Conservation (phyloP, 2,329 filamentous ascomycete species). For the Diplodia intermedia region DNA sequence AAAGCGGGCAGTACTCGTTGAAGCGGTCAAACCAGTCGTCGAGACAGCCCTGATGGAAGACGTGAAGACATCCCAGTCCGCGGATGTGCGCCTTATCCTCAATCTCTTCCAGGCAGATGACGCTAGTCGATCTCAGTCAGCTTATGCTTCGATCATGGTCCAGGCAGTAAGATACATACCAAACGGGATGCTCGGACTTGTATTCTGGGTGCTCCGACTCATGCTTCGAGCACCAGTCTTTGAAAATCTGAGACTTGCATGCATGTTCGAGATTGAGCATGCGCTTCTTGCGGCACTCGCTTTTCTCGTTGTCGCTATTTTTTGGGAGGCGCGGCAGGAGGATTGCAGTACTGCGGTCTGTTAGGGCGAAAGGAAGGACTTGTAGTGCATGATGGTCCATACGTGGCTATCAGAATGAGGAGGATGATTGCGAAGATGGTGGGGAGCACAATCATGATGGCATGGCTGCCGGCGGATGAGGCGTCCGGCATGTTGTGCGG, state of each 20-base stretch:
- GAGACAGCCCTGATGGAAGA: conserved; percentile 47
- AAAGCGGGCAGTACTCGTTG: conserved; percentile 50
- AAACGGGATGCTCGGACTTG: conserved; percentile 29
- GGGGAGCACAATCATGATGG: conserved; percentile 44
- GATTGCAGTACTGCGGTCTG: conserved; percentile 22
- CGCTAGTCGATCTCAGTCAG: conserved; percentile 36
- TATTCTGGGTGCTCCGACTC: conserved; percentile 27
- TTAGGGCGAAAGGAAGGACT: neutral
- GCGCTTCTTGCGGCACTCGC: conserved; percentile 41
- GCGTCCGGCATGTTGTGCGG: conserved; percentile 22
- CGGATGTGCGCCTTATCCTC: conserved; percentile 44
- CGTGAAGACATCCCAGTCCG: conserved; percentile 45
- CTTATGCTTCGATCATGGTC: neutral
- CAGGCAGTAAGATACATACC: conserved; percentile 6
- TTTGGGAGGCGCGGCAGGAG: conserved; percentile 31
- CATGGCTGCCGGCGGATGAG: conserved; percentile 14
- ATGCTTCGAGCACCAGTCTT: conserved; percentile 42
- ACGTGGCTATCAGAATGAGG: conserved; percentile 43
- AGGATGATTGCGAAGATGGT: conserved; percentile 43
- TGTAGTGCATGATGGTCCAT: conserved; percentile 18
- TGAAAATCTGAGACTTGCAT: conserved; percentile 44
- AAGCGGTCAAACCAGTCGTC: conserved; percentile 48
- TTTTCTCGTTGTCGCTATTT: conserved; percentile 36
- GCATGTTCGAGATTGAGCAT: conserved; percentile 42
- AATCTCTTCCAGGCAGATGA: conserved; percentile 49